phyloP scores from a whole-genome alignment of 2,329 filamentous ascomycete species.

The Mariannaea elegans region DNA sequence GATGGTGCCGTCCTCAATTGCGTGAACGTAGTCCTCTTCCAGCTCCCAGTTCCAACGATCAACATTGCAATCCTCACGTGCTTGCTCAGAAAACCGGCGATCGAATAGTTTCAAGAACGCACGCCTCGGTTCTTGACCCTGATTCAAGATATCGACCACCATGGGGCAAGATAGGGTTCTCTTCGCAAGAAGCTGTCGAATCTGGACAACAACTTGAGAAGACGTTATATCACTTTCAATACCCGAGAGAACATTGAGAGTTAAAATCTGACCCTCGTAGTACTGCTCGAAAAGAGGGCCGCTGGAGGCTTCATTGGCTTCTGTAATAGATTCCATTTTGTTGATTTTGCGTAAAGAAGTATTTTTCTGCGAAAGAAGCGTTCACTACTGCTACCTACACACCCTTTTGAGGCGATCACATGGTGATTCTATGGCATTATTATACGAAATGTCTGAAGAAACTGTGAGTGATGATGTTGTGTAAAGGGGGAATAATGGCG shows the following conservation, averaged over 20 bases:
- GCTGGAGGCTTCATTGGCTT: no score
- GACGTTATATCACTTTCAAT: not conserved
- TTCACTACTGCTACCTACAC: no score
- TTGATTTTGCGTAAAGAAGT: no score
- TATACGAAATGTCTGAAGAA: no score
- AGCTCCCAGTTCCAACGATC: not conserved
- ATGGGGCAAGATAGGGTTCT: not conserved
- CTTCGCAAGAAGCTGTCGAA: not conserved
- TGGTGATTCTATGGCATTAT: no score
- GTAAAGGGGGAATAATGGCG: no score
- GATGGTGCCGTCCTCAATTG: not conserved
- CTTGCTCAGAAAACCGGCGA: not conserved
- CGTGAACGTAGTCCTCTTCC: not conserved
- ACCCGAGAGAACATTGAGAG: not conserved
- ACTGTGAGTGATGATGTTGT: no score
- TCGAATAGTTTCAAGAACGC: not conserved
- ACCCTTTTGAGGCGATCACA: no score
- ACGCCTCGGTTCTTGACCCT: not conserved
- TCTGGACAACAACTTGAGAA: not conserved
- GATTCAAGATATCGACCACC: not conserved
- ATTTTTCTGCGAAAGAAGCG: no score
- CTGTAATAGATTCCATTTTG: no score
- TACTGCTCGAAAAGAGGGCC: not conserved
- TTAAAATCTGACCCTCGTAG: not conserved
- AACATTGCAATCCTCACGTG: not conserved